Evolutionary conservation across 495 filamentous ascomycete genomes (phyloP), one percentile per base, ranked within the genome.

Genomic region (Astrothelium subdiscretum): DNA sequence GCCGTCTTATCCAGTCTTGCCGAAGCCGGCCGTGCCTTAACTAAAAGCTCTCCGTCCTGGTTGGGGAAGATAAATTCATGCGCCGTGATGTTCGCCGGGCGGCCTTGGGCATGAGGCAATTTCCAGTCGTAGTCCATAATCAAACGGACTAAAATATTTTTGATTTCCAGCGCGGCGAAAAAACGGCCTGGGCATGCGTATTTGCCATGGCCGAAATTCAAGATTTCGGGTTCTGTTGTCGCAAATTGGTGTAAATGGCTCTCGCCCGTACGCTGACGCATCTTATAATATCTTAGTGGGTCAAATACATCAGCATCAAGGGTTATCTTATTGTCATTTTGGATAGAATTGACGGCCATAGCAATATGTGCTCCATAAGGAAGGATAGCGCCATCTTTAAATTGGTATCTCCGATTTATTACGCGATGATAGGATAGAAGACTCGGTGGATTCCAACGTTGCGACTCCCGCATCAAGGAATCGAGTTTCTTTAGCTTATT

Each of bases 371-470:
- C 76, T n/a, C 75, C 76, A 2, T 62, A 35, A 0, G 78, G 76
- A 0, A 81, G 61, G 40, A 73, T 63, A 2, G 72, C 73, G 52
- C 79, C 78, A 61, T 79, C 73, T 2, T 11, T 26, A 32, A 44
- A 11, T 42, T 6, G 3, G 32, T 26, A 60, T 18, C 12, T n/a
- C 26, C 22, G 5, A 20, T 20, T 42, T 15, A 44, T 8, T 15
- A 27, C 22, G 12, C 24, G 2, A 26, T 54, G 2, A 6, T 3
- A 32, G 3, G 20, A 6, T 6, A 54, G 48, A 2, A 29, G 10
- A 29, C 3, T 29, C 15, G 48, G 48, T 26, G 57, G 57, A 43
- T 32, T 2, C 3, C 2, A 11, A 2, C 57, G 26, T 18, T 59
- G 57, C 26, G 57, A 59, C 18, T 59, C 57, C 6, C 24, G 13